Percentiles rank a stretch among this genome's conserved stretches.
Evolutionary conservation across 192 early-diverging fungal genomes (phyloP).

Genomic region (Powellomyces hirtus): DNA sequence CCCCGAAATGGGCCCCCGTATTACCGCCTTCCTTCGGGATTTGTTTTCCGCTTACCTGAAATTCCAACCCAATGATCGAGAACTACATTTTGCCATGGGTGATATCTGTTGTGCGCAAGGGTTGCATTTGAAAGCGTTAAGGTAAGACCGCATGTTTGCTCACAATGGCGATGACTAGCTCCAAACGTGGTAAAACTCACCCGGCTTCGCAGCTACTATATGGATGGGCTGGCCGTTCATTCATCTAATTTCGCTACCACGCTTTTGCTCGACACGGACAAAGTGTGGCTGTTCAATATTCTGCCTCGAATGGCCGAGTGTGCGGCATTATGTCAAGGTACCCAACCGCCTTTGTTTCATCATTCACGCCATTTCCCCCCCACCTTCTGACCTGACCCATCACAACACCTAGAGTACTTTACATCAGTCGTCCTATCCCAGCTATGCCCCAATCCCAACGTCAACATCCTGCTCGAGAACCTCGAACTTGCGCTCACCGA

Average conservation of each 20-base stretch:
- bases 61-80: neutral
- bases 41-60: neutral
- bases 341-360: neutral
- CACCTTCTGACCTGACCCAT: neutral
- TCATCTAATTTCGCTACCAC: neutral
- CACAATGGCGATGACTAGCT: neutral
- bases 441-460: neutral
- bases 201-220: neutral
- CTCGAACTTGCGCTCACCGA: neutral
- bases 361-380: neutral
- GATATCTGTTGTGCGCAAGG: neutral
- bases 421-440: neutral
- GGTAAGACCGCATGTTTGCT: neutral
- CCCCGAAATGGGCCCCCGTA: neutral
- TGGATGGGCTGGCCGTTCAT: constrained; percentile 1
- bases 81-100: neutral
- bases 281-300: neutral
- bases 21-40: neutral
- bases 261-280: neutral
- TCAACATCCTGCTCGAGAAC: neutral
- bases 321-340: neutral
- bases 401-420: neutral
- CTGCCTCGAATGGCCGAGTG: neutral
- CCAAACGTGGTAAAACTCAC: too few species aligned
- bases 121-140: neutral